Evolutionary conservation across 1,284 basidiomycete species (phyloP).

Genomic region (Irpex rosettiformis): DNA sequence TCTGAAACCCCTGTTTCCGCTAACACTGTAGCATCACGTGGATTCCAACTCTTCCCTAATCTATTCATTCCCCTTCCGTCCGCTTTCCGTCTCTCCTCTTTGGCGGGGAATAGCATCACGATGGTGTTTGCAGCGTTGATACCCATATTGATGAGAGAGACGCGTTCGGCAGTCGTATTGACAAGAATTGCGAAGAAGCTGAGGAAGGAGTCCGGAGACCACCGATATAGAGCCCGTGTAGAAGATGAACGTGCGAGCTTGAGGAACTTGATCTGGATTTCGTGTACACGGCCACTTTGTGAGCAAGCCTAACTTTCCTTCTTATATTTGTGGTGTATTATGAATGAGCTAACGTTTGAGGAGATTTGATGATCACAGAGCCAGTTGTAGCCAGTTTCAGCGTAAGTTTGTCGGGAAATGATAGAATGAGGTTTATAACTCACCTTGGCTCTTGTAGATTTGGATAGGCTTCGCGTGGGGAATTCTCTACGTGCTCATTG

Average conservation of each 20-base stretch:
- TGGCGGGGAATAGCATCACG: slow-evolving; percentile 34
- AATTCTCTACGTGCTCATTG: slow-evolving; percentile 66
- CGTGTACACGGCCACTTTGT: slow-evolving; percentile 70
- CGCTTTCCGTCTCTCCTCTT: neutral
- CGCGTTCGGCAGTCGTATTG: slow-evolving; percentile 60
- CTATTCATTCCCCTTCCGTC: neutral
- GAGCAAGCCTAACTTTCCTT: slow-evolving; percentile 22
- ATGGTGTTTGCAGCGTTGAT: slow-evolving; percentile 41
- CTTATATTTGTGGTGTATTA: neutral
- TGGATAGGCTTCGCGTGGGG: slow-evolving; percentile 83
- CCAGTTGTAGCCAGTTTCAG: slow-evolving; percentile 75
- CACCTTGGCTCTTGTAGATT: slow-evolving; percentile 35
- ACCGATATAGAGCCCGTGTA: slow-evolving; percentile 55
- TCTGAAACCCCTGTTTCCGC: too few species aligned
- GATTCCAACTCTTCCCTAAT: too few species aligned
- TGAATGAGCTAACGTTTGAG: slow-evolving; percentile 1
- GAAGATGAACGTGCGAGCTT: slow-evolving; percentile 62
- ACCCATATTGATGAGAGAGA: slow-evolving; percentile 55
- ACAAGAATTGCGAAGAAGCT: slow-evolving; percentile 54
- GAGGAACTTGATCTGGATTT: slow-evolving; percentile 55
- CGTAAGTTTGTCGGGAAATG: slow-evolving; percentile 35
- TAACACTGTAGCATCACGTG: too few species aligned
- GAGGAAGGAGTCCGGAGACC: slow-evolving; percentile 60
- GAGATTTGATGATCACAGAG: slow-evolving; percentile 69
- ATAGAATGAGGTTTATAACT: neutral